These are phyloP conservation scores for Ceratobasidium sp. DNA, from an alignment of 1,284 basidiomycete genomes.

Conservation along the genomic window DNA sequence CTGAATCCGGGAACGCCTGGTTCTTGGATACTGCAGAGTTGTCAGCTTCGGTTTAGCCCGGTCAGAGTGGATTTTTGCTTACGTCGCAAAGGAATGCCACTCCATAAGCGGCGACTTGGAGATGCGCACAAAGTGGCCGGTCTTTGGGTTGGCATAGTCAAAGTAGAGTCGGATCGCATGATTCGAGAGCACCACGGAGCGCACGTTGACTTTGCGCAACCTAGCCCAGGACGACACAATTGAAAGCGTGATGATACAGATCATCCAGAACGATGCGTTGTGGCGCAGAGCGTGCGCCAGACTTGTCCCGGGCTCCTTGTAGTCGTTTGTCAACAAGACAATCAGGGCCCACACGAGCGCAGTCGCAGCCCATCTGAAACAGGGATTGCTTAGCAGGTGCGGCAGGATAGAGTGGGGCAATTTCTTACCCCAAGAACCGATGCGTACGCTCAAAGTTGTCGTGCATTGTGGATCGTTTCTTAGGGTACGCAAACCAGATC, in stretches of 20 bases:
- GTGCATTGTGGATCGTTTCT: slow-evolving; percentile 36
- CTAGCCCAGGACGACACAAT: slow-evolving; percentile 69
- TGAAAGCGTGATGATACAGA: slow-evolving; percentile 65
- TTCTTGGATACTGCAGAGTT: slow-evolving; percentile 24
- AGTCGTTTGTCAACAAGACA: slow-evolving; percentile 68
- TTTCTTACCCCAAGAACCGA: slow-evolving; percentile 56
- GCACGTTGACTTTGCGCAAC: slow-evolving; percentile 67
- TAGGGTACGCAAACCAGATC: slow-evolving; percentile 38
- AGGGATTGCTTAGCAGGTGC: neutral
- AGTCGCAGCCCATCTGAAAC: slow-evolving; percentile 65
- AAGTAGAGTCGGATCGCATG: slow-evolving; percentile 72
- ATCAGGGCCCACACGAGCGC: slow-evolving; percentile 70
- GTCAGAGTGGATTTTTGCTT: slow-evolving; percentile 54
- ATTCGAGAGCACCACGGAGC: slow-evolving; percentile 66
- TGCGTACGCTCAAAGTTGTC: slow-evolving; percentile 61
- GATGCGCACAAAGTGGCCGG: slow-evolving; percentile 69
- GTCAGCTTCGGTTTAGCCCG: slow-evolving; percentile 53
- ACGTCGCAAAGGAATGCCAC: slow-evolving; percentile 72
- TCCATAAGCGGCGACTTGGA: slow-evolving; percentile 68
- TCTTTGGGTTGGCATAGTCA: slow-evolving; percentile 68
- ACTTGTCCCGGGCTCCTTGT: slow-evolving; percentile 59
- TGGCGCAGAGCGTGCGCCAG: slow-evolving; percentile 63
- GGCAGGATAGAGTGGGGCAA: neutral
- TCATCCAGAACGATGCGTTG: slow-evolving; percentile 68
- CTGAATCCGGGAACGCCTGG: slow-evolving; percentile 63